Evolutionary conservation across 495 filamentous ascomycete genomes (phyloP).

Genomic region (Monascus purpureus): DNA sequence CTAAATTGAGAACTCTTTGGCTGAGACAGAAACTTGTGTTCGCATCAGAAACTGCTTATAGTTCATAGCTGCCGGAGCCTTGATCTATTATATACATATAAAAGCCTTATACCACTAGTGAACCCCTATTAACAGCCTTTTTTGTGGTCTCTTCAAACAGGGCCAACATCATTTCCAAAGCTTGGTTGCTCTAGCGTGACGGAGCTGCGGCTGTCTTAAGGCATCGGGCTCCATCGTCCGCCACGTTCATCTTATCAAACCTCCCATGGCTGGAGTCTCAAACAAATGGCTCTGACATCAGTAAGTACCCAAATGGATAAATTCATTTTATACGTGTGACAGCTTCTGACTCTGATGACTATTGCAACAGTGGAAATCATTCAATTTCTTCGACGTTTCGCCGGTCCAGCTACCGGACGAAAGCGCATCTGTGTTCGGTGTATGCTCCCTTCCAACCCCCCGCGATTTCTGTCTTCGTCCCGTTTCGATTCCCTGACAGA

Average conservation of each 20-base stretch:
- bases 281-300: constrained; percentile 36
- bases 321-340: background rate
- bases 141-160: too few species aligned
- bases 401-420: constrained; percentile 70
- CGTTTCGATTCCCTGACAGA: constrained; percentile 9
- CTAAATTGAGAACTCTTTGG: too few species aligned
- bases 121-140: too few species aligned
- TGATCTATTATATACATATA: too few species aligned
- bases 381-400: constrained; percentile 96
- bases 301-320: constrained; percentile 10
- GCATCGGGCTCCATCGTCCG: too few species aligned
- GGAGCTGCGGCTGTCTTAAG: too few species aligned
- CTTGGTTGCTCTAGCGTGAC: constrained; percentile 12
- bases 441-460: constrained; percentile 30
- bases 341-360: background rate
- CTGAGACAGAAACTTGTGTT: too few species aligned
- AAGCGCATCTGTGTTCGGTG: constrained; percentile 46
- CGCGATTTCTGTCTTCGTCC: constrained; percentile 17
- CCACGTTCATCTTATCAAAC: background rate
- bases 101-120: too few species aligned
- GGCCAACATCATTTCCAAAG: too few species aligned
- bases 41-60: too few species aligned
- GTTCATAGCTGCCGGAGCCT: too few species aligned
- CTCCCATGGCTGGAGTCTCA: constrained; percentile 20
- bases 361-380: constrained; percentile 76